A percentile compares a stretch with the other conserved stretches of the same genome.
Conservation (phyloP, 345 rosid genomes). For the Eucalyptus pauciflora region DNA sequence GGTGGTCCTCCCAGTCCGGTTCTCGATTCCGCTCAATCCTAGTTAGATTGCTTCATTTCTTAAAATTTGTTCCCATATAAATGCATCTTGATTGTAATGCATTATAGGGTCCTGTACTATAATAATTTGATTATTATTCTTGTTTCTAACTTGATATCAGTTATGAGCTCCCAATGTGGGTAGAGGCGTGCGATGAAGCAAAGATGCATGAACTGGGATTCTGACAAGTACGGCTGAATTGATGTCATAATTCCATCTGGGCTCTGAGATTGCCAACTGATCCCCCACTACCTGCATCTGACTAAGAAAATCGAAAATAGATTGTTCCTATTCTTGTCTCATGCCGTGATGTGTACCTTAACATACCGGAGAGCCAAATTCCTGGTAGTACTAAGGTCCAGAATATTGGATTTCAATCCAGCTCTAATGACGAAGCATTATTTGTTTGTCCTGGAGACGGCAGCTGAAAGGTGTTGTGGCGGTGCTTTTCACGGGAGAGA, state of each 20-base stretch:
- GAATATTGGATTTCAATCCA: not conserved
- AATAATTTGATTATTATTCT: not conserved
- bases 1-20: fast-evolving
- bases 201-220: not conserved
- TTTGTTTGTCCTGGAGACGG: not conserved
- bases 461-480: not conserved
- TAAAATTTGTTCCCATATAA: not conserved
- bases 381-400: not conserved
- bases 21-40: too few relatives aligned
- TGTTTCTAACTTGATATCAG: not conserved
- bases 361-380: not conserved
- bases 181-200: not conserved
- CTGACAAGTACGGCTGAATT: not conserved
- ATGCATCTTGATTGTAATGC: not conserved
- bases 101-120: not conserved
- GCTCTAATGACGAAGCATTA: not conserved
- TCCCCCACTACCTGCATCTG: not conserved
- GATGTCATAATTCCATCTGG: not conserved
- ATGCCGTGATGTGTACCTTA: not conserved
- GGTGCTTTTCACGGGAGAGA: not conserved
- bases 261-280: not conserved
- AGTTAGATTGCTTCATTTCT: not conserved
- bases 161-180: not conserved
- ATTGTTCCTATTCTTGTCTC: not conserved
- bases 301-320: not conserved